Evolutionary conservation across 495 filamentous ascomycete species (phyloP).

Genomic region (Penicillium fimorum): DNA sequence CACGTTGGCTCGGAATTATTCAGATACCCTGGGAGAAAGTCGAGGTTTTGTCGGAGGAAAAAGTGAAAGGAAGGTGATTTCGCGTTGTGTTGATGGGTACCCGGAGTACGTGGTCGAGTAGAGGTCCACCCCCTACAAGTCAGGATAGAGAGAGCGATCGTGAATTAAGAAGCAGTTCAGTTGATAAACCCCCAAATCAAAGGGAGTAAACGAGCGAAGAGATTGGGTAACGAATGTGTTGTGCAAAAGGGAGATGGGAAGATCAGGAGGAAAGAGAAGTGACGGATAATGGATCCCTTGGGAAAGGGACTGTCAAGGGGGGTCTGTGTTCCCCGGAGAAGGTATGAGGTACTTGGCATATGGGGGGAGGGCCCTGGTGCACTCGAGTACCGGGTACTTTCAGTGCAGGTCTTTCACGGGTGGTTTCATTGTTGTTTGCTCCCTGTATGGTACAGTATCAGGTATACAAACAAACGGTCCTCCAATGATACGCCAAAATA

Average conservation of each 20-base stretch:
- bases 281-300: constrained; percentile 16
- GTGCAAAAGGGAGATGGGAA: constrained; percentile 5
- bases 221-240: constrained; percentile 10
- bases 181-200: neutral
- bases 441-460: constrained; percentile 8
- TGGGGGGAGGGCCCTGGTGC: neutral
- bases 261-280: constrained; percentile 8
- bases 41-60: neutral
- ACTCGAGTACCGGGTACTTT: constrained; percentile 8
- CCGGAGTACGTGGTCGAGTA: neutral
- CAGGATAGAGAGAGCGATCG: constrained; percentile 3
- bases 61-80: constrained; percentile 7
- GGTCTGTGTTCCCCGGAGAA: constrained; percentile 15
- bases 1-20: constrained; percentile 2
- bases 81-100: constrained; percentile 8
- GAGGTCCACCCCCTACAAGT: constrained; percentile 6
- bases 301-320: constrained; percentile 21
- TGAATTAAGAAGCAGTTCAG: neutral
- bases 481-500: constrained; percentile 3
- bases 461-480: neutral
- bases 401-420: neutral
- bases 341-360: constrained; percentile 12
- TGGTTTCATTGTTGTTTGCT: constrained; percentile 4
- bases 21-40: neutral
- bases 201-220: constrained; percentile 9